A percentile compares a stretch with the other conserved stretches of the same genome.
phyloP scores from a whole-genome alignment of 306 rosid species.

The Abrus pulchellus region DNA sequence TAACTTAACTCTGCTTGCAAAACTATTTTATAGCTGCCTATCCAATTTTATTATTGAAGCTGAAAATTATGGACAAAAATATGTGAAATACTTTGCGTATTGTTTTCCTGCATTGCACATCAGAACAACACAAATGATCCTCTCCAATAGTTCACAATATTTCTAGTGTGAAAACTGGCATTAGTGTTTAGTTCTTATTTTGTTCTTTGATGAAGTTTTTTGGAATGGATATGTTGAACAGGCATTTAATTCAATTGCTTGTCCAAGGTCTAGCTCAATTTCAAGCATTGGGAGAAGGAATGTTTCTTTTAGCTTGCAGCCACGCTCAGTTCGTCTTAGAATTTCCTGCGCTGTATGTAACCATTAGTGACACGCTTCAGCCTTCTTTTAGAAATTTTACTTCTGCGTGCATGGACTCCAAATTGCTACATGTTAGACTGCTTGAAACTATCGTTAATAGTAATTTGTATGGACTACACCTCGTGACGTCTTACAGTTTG shows the following conservation, averaged over 20 bases:
- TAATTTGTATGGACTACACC: conserved; percentile 16
- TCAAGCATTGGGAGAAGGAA: conserved; percentile 56
- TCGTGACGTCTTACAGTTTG: background rate
- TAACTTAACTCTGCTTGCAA: conserved; percentile 14
- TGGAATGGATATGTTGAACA: conserved; percentile 49
- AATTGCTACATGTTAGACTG: conserved; percentile 1
- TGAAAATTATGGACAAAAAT: conserved; percentile 10
- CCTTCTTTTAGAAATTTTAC: conserved; percentile 12
- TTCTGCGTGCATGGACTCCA: conserved; percentile 11
- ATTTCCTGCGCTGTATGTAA: conserved; percentile 75
- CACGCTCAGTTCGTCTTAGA: conserved; percentile 48
- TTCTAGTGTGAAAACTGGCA: background rate
- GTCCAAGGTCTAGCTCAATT: conserved; percentile 49
- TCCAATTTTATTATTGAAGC: conserved; percentile 17
- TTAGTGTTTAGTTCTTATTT: conserved; percentile 19
- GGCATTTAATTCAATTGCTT: conserved; percentile 49
- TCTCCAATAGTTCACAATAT: background rate
- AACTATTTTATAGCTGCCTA: background rate
- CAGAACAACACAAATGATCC: background rate
- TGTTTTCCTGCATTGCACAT: conserved; percentile 3
- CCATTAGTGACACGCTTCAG: conserved; percentile 13
- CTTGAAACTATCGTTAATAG: background rate
- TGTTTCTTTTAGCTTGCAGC: conserved; percentile 52
- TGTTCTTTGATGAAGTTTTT: conserved; percentile 19
- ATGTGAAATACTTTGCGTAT: background rate